Conservation (phyloP, 2,329 filamentous ascomycete species). For the Colletotrichum cuscutae region DNA sequence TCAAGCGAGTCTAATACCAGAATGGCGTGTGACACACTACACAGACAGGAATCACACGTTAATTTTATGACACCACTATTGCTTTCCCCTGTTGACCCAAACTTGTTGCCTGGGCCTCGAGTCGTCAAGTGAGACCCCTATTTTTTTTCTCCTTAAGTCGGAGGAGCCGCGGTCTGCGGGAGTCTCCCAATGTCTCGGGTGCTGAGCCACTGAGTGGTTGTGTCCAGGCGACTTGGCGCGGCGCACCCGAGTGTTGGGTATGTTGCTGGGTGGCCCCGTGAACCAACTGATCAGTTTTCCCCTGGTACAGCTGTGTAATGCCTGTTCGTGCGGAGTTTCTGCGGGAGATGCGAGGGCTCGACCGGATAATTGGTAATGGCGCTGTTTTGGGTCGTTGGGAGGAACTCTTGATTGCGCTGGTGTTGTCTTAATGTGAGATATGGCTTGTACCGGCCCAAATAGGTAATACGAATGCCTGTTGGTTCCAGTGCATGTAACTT, state of each 20-base stretch:
- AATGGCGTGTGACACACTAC: not conserved
- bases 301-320: not conserved
- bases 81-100: not conserved
- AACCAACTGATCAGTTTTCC: not conserved
- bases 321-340: not conserved
- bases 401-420: not conserved
- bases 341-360: not conserved
- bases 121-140: not conserved
- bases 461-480: not conserved
- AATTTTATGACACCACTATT: not conserved
- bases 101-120: not conserved
- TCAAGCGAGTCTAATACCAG: not conserved
- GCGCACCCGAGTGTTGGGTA: not conserved
- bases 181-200: conserved; percentile 1
- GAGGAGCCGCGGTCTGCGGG: conserved; percentile 1
- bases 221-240: conserved; percentile 1
- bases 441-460: not conserved
- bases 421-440: not conserved
- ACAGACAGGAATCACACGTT: not conserved
- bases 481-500: not conserved
- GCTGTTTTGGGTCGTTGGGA: not conserved
- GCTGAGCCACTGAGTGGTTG: not conserved
- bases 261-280: not conserved
- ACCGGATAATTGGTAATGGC: not conserved
- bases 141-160: not conserved